phyloP scores from a whole-genome alignment of 129 eudicot species.

The Saussurea involucrata region DNA sequence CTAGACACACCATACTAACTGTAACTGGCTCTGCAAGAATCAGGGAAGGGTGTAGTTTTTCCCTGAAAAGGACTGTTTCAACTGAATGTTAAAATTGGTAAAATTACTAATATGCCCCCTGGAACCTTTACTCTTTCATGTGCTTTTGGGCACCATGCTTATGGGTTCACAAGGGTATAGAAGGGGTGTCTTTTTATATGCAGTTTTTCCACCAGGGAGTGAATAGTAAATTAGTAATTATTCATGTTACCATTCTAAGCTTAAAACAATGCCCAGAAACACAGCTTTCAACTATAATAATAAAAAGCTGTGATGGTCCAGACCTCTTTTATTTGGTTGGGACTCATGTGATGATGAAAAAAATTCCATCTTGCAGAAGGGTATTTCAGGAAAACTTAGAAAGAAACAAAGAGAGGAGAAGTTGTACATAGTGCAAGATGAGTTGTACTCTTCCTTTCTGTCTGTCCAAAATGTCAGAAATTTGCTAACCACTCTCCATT shows the following conservation, averaged over 20 bases:
- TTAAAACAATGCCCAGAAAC: slow-evolving; percentile 10
- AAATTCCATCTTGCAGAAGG: slow-evolving; percentile 21
- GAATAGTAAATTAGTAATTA: slow-evolving; percentile 8
- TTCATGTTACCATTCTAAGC: slow-evolving; percentile 8
- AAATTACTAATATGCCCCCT: slow-evolving; percentile 13
- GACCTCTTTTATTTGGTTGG: slow-evolving; percentile 39
- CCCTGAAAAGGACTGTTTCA: background rate
- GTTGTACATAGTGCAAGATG: slow-evolving; percentile 20
- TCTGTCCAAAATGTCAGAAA: slow-evolving; percentile 21
- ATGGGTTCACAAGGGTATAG: background rate
- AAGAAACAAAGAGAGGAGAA: slow-evolving; percentile 11
- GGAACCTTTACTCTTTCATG: background rate
- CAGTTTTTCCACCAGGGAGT: background rate
- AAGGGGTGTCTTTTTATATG: background rate
- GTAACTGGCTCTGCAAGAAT: background rate
- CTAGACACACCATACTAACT: background rate
- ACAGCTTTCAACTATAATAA: slow-evolving; percentile 27
- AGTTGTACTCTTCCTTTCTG: slow-evolving; percentile 20
- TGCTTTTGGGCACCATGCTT: background rate
- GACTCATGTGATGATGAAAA: slow-evolving; percentile 31
- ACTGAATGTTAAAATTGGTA: slow-evolving; percentile 13
- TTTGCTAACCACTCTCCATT: slow-evolving; percentile 36
- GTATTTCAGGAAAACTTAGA: slow-evolving; percentile 20
- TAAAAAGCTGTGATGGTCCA: slow-evolving; percentile 33
- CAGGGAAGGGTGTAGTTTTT: background rate